Evolutionary conservation across 768 basidiomycete species (phyloP), one percentile per base, ranked within the genome.

Genomic region (Astraeus odoratus): DNA sequence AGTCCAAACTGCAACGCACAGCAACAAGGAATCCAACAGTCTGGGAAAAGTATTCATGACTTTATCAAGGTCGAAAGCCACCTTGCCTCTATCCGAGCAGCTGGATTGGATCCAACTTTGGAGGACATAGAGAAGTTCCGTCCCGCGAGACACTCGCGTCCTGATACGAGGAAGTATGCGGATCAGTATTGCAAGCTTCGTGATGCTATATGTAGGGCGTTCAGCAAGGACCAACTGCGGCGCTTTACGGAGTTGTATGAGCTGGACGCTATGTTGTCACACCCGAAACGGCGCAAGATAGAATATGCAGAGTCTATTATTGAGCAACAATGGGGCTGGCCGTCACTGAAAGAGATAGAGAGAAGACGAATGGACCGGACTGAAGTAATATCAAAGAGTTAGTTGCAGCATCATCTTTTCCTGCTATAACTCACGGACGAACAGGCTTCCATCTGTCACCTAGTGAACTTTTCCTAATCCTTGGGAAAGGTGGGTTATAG

Each of bases 321-420:
- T 22, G 79, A 85, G 58, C 64, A 73, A 47, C 65, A 70, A 45
- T 90, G 86, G 86, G 68, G 67, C 22, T 87, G 83, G 83, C 78
- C 80, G 5, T 75, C 80, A 22, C 57, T 84, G 43, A 62, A 67
- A 36, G 69, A 73, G 24, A 67, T 83, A 5, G 69, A 74, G 54
- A 73, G 71, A 54, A 63, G 71, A 42, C 68, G 66, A 54, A 67
- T 67, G 37, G 77, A 78, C 39, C 65, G 63, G 59, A 79, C 69
- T 13, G 77, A 80, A 57, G 56, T 72, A 3, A 57, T 64, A 16
- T 59, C 64, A 31, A 63, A 71, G 57, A 62, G 81, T 81, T 55
- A 46, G 76, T 69, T 30, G 27, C 19, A 37, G 26, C 39, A 8
- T 52, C 31, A 36, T 24, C 38, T 23, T 42, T 29, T 43, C 23